phyloP scores from a whole-genome alignment of 306 rosid species.

The Cicer arietinum region DNA sequence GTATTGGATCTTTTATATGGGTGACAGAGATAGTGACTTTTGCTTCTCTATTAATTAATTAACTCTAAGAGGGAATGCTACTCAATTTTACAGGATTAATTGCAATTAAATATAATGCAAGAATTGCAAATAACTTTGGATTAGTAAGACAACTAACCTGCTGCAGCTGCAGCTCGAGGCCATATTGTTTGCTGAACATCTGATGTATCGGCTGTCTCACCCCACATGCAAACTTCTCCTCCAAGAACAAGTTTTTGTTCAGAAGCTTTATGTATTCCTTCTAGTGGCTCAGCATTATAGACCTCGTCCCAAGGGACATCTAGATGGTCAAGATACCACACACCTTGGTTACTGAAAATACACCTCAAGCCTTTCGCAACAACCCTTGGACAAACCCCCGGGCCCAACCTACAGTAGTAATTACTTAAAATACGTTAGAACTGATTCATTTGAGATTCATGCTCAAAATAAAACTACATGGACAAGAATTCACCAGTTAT shows the following conservation, averaged over 20 bases:
- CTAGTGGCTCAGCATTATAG: conserved; percentile 82
- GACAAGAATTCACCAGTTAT: conserved; percentile 76
- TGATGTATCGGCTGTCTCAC: conserved; percentile 79
- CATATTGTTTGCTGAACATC: conserved; percentile 91
- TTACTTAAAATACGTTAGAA: conserved; percentile 29
- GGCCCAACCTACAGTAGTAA: conserved; percentile 65
- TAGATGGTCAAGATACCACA: conserved; percentile 95
- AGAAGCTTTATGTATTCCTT: conserved; percentile 64
- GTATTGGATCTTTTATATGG: neutral
- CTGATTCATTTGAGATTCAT: conserved; percentile 21
- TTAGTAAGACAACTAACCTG: conserved; percentile 60
- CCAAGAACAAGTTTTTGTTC: conserved; percentile 84
- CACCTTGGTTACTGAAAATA: conserved; percentile 93
- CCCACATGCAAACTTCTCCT: conserved; percentile 99
- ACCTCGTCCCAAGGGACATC: conserved; percentile 81
- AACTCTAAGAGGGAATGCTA: neutral
- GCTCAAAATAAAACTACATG: conserved; percentile 28
- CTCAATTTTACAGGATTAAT: neutral
- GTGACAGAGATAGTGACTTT: neutral
- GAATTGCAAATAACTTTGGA: neutral
- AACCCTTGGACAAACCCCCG: conserved; percentile 88
- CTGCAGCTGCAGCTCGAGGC: conserved; percentile 99
- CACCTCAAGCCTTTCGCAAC: conserved; percentile 88
- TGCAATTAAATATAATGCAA: neutral
- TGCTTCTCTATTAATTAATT: neutral